Evolutionary conservation across 1,139 yeast species (phyloP).

Genomic region (Protomyces lactucae-debilis): DNA sequence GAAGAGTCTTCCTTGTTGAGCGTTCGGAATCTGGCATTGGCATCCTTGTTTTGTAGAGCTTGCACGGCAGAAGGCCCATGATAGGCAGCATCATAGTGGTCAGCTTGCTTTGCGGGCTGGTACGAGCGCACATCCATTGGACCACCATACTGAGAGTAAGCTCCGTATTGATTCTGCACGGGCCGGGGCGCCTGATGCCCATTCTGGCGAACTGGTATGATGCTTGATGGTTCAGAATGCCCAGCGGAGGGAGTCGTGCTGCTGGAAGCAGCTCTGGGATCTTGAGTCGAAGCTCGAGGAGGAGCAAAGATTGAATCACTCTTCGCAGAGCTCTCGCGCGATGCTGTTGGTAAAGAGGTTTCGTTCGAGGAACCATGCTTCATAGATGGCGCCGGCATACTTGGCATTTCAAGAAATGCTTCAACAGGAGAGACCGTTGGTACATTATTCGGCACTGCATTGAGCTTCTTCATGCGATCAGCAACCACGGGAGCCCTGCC

Average conservation of each 20-base stretch:
- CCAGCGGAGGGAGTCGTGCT: neutral
- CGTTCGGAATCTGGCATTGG: constrained; percentile 13
- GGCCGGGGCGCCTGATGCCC: neutral
- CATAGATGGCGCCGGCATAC: neutral
- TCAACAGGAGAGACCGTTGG: constrained; percentile 33
- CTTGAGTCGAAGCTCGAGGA: neutral
- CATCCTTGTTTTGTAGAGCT: constrained; percentile 20
- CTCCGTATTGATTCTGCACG: neutral
- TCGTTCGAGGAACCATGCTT: neutral
- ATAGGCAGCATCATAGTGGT: neutral
- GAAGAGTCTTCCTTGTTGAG: constrained; percentile 28
- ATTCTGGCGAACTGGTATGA: neutral
- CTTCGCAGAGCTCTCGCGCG: constrained; percentile 1
- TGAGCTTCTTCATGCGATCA: constrained; percentile 13
- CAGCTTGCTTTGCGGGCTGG: neutral
- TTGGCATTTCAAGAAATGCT: constrained; percentile 29
- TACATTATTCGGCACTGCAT: constrained; percentile 18
- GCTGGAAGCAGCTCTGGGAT: neutral
- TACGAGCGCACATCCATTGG: neutral
- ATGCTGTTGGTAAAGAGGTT: neutral
- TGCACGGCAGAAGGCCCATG: constrained; percentile 9
- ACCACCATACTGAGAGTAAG: neutral
- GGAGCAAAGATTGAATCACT: neutral
- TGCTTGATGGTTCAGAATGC: neutral
- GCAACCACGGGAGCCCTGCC: constrained; percentile 3